Evolutionary conservation across 257 asterid genomes (phyloP), one percentile per base, ranked within the genome.

Genomic region (Striga asiatica): DNA sequence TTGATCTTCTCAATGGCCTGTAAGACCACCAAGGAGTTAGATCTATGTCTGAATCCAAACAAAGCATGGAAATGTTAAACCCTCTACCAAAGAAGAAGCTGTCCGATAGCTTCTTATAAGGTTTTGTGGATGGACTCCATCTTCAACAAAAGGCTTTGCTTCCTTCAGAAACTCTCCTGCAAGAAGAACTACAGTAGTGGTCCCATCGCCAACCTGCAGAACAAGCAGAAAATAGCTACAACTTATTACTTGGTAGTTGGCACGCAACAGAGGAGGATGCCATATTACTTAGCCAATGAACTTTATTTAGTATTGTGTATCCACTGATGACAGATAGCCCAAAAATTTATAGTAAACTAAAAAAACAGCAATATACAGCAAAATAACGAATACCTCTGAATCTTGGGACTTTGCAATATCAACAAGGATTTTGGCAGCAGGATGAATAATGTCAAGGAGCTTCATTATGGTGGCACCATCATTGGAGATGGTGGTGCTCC

Each of bases 381-480:
- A 61, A 41, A 32, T 18, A 8, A 34, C 6, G 46, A 62, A 49
- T 78, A 85, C 99, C 94, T 92, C 99, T 11, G 97, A 84, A 72
- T 92, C 99, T 67, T 92, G 99, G 24, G 97, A 92, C 74, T 92
- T 92, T 54, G 99, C 99, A 50, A 92, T 92, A 62, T 92, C 99
- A 47, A 82, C 97, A 39, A 92, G 99, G 69, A 88, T 85, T 77
- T 88, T 88, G 51, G 99, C 95, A 43, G 99, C 99, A 37, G 97
- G 99, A 64, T 92, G 99, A 66, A 92, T 66, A 64, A 92, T 92
- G 70, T 92, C 99, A 10, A 92, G 94, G 70, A 85, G 99, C 76
- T 92, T 92, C 99, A 92, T 92, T 64, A 92, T 92, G 60, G 99
- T 92, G 57, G 99, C 73, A 67, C 99, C 99, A 56, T 92, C 99